A percentile compares a stretch with the other conserved stretches of the same genome.
Conservation (phyloP, 106 monocot species). For the Hemerocallis citrina region DNA sequence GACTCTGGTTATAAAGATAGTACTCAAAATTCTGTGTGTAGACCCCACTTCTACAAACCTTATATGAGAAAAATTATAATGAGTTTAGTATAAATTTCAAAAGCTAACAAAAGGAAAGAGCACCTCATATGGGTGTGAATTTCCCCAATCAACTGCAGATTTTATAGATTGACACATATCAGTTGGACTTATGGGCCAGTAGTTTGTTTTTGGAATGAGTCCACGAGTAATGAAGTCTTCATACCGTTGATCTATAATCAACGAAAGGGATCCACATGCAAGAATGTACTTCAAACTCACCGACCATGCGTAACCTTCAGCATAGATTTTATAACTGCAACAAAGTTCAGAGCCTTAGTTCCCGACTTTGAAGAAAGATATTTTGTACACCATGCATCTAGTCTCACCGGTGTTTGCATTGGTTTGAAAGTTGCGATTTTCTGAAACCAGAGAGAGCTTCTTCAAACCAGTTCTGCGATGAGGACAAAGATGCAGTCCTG, state of each 20-base stretch:
- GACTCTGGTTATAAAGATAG: too few relatives aligned
- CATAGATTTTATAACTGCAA: constrained; percentile 65
- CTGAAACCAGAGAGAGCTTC: constrained; percentile 28
- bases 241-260: constrained; percentile 48
- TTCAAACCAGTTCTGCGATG: constrained; percentile 51
- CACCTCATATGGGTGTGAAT: constrained; percentile 21
- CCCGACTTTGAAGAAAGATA: too few relatives aligned
- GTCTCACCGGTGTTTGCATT: constrained; percentile 50
- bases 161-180: constrained; percentile 38
- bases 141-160: constrained; percentile 47
- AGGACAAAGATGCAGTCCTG: not conserved
- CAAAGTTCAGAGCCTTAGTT: not conserved
- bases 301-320: constrained; percentile 75
- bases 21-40: too few relatives aligned
- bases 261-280: constrained; percentile 50
- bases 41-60: not conserved
- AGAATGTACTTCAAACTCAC: constrained; percentile 70
- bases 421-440: constrained; percentile 44
- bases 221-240: constrained; percentile 61
- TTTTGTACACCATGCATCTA: too few relatives aligned
- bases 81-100: not conserved
- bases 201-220: constrained; percentile 29
- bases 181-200: constrained; percentile 16
- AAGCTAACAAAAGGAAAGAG: not conserved
- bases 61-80: not conserved